Conservation (phyloP, 495 filamentous ascomycete genomes). For the Sordaria brevicollis region DNA sequence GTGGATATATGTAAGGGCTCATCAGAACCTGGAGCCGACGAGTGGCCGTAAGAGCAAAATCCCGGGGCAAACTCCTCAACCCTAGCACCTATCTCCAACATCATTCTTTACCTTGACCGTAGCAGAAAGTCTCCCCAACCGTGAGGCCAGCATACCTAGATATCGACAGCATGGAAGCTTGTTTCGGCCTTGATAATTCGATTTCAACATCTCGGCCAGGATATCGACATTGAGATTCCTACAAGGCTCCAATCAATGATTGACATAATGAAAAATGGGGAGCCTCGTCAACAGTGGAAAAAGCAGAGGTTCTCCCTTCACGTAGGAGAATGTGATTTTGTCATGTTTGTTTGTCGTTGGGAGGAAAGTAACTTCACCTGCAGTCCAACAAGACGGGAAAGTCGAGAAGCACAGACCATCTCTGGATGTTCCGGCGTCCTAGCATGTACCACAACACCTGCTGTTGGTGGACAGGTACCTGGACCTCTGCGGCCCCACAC, state of each 20-base stretch:
- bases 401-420: not conserved
- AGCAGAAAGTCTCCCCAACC: not conserved
- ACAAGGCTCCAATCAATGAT: too few species aligned
- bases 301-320: too few species aligned
- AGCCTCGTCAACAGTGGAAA: too few species aligned
- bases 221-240: too few species aligned
- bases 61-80: not conserved
- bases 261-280: too few species aligned
- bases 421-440: too few species aligned
- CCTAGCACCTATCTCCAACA: not conserved
- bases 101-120: not conserved
- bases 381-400: not conserved
- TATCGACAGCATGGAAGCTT: not conserved
- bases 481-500: not conserved
- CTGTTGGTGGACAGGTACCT: not conserved
- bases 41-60: not conserved
- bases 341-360: too few species aligned
- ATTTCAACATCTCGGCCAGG: not conserved
- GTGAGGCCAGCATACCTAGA: not conserved
- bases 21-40: not conserved
- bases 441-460: too few species aligned
- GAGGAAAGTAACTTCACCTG: too few species aligned
- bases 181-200: not conserved
- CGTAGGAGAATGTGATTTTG: too few species aligned
- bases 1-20: not conserved